Percentiles rank a stretch among this genome's conserved stretches.
phyloP scores from a whole-genome alignment of 768 basidiomycete species.

The Tulasnella sp. region DNA sequence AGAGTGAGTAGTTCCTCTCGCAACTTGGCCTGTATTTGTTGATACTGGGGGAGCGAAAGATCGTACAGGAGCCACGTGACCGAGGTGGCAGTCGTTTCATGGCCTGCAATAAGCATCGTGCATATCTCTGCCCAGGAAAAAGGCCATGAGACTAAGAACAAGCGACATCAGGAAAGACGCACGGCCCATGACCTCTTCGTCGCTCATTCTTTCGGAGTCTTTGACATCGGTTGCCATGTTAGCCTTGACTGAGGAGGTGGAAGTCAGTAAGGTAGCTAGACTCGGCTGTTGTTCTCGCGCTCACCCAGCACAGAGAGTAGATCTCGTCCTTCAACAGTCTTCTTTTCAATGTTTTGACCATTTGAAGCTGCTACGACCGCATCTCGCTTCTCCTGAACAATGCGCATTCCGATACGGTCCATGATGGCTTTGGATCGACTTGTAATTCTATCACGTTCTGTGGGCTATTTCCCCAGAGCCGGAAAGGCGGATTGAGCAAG shows the following conservation, averaged over 20 bases:
- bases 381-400: conserved; percentile 10
- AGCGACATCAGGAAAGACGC: conserved; percentile 34
- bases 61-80: conserved; percentile 60
- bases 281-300: not conserved
- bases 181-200: conserved; percentile 60
- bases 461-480: not conserved
- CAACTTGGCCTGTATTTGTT: conserved; percentile 52
- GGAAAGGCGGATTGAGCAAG: not conserved
- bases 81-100: conserved; percentile 52
- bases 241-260: conserved; percentile 43
- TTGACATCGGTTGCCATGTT: conserved; percentile 62
- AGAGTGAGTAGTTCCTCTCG: conserved; percentile 52
- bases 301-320: conserved; percentile 5
- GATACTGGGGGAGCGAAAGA: conserved; percentile 44
- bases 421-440: conserved; percentile 1
- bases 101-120: conserved; percentile 58
- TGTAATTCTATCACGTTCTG: not conserved
- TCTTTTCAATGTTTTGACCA: not conserved
- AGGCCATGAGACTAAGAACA: not conserved
- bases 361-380: not conserved
- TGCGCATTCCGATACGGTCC: conserved; percentile 4
- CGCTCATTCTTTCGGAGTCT: conserved; percentile 52
- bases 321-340: conserved; percentile 23
- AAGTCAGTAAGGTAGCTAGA: not conserved
- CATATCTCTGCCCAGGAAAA: conserved; percentile 48